These are phyloP conservation scores for Myxozyma sirexii DNA, from an alignment of 805 yeast genomes.

Conservation along the genomic window DNA sequence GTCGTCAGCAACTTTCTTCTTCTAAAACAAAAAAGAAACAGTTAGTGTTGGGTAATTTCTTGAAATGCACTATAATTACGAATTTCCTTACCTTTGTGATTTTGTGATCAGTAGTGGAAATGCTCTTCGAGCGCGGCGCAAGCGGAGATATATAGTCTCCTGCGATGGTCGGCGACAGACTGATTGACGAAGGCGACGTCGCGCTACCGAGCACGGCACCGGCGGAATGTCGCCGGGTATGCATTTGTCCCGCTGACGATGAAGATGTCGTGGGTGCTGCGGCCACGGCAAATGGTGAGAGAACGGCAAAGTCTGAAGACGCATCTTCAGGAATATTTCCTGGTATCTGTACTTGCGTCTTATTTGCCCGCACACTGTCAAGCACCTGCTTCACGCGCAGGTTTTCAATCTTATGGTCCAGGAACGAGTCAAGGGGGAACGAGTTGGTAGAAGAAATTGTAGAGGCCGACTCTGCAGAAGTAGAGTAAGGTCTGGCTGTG, in stretches of 20 bases:
- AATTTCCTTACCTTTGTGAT: constrained; percentile 5
- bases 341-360: constrained; percentile 1
- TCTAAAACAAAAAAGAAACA: constrained; percentile 6
- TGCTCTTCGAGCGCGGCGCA: constrained; percentile 9
- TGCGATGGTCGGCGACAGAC: not conserved
- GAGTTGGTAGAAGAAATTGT: not conserved
- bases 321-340: not conserved
- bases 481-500: constrained; percentile 27
- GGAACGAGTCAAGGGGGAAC: constrained; percentile 25
- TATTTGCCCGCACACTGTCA: constrained; percentile 8
- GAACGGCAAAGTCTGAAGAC: not conserved
- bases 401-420: constrained; percentile 32
- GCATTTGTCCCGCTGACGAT: not conserved
- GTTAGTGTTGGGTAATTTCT: not conserved
- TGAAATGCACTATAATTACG: not conserved
- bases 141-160: not conserved
- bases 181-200: not conserved
- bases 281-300: constrained; percentile 7
- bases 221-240: constrained; percentile 15
- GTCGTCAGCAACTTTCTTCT: constrained; percentile 20
- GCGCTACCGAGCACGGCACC: constrained; percentile 7
- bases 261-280: constrained; percentile 6
- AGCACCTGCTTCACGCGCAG: constrained; percentile 24
- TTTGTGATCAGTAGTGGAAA: not conserved
- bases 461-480: not conserved